Conservation (phyloP, 306 rosid species). For the Begonia loranthoides region DNA sequence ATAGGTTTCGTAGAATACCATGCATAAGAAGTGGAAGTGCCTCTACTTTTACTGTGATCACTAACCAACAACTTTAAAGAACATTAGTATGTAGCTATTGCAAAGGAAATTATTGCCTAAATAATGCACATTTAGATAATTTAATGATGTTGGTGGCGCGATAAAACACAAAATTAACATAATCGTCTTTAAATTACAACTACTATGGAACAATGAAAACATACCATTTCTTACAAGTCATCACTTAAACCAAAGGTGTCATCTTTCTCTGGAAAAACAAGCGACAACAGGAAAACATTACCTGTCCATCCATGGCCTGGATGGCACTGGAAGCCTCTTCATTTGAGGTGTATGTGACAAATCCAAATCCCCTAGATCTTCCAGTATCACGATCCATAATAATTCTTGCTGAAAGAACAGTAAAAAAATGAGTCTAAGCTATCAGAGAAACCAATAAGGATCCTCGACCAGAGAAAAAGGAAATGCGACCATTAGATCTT, state of each 20-base stretch:
- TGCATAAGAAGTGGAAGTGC: no score
- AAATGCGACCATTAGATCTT: no score
- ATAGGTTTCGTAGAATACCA: no score
- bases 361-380: slow-evolving; percentile 87
- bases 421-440: not conserved
- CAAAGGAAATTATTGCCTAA: no score
- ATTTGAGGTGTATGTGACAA: slow-evolving; percentile 41
- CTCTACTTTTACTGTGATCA: no score
- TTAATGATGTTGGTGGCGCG: no score
- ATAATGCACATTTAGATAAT: no score
- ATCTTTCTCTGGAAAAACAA: not conserved
- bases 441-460: not conserved
- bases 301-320: slow-evolving; percentile 85
- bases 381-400: slow-evolving; percentile 70
- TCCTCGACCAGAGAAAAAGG: not conserved
- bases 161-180: not conserved
- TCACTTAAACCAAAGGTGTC: not conserved
- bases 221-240: not conserved
- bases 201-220: no score
- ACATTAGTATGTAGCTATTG: no score
- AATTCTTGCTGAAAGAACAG: slow-evolving; percentile 42
- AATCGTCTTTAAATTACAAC: not conserved
- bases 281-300: slow-evolving; percentile 9
- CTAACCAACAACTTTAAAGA: no score
- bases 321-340: slow-evolving; percentile 88